phyloP scores from a whole-genome alignment of 768 basidiomycete species.

The Panellus pusillus region DNA sequence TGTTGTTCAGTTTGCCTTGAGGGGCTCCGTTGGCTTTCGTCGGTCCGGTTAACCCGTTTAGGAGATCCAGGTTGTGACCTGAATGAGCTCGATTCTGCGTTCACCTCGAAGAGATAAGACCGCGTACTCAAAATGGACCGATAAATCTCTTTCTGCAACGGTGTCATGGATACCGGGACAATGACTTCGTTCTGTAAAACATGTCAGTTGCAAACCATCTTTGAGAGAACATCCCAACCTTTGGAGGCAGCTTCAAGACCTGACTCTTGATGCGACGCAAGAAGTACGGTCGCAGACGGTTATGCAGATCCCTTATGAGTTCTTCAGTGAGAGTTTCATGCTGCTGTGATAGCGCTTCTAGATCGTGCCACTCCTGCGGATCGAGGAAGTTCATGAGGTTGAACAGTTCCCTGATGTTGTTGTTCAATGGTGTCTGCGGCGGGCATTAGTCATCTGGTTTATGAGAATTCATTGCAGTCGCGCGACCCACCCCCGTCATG shows the following conservation, averaged over 20 bases:
- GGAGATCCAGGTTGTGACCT: conserved; percentile 72
- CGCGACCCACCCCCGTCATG: conserved; percentile 73
- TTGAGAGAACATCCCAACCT: conserved; percentile 46
- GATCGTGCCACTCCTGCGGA: conserved; percentile 69
- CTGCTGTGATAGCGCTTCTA: conserved; percentile 70
- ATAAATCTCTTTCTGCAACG: conserved; percentile 86
- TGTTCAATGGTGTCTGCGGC: conserved; percentile 88
- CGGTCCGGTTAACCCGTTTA: conserved; percentile 58
- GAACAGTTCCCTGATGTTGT: conserved; percentile 95
- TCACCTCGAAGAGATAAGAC: conserved; percentile 18
- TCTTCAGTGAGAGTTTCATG: conserved; percentile 80
- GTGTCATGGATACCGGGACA: conserved; percentile 85
- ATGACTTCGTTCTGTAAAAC: conserved; percentile 78
- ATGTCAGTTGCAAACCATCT: background rate
- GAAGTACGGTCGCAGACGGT: conserved; percentile 83
- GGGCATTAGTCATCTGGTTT: background rate
- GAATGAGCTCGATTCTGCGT: conserved; percentile 10
- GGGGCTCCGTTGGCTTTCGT: conserved; percentile 32
- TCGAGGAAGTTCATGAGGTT: conserved; percentile 97
- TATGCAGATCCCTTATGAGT: conserved; percentile 77
- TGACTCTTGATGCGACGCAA: conserved; percentile 92
- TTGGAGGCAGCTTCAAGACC: conserved; percentile 88
- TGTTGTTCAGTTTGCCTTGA: conserved; percentile 71
- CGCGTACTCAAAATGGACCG: conserved; percentile 74
- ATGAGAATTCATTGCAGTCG: too few species aligned